Evolutionary conservation across 768 basidiomycete genomes (phyloP).

Genomic region (Phanerodontia chrysosporium): DNA sequence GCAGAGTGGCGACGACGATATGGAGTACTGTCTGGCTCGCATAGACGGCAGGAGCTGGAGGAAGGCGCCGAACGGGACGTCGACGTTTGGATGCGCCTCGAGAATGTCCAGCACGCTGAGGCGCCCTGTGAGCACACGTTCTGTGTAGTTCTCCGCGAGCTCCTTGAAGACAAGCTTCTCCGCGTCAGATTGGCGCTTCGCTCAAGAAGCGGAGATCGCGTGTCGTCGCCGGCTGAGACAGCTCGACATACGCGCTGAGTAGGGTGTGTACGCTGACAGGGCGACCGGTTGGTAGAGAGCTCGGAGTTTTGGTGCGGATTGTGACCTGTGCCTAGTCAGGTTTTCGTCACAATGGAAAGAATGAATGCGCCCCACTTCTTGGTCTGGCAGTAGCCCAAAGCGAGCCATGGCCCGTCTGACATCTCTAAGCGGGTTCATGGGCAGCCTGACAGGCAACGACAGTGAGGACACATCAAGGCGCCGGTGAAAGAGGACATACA

Average conservation of each 20-base stretch:
- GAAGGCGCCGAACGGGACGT: conserved; percentile 36
- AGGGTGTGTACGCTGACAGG: conserved; percentile 34
- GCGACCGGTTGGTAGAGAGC: conserved; percentile 35
- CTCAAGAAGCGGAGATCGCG: conserved; percentile 30
- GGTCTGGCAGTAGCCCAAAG: conserved; percentile 34
- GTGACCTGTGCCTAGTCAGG: conserved; percentile 25
- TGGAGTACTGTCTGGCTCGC: conserved; percentile 49
- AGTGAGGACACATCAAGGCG: neutral
- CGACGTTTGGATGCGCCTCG: conserved; percentile 32
- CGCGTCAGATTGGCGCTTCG: no score
- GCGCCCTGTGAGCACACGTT: conserved; percentile 33
- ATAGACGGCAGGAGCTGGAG: conserved; percentile 41
- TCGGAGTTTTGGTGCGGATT: conserved; percentile 34
- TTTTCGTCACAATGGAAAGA: neutral
- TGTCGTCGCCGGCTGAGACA: conserved; percentile 42
- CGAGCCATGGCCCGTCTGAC: conserved; percentile 35
- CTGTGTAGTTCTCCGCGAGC: conserved; percentile 30
- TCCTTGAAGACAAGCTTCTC: no score
- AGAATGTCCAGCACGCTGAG: conserved; percentile 41
- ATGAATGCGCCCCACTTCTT: conserved; percentile 26
- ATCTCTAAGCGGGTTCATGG: conserved; percentile 35
- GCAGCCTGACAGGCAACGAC: conserved; percentile 25
- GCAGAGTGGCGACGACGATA: conserved; percentile 46
- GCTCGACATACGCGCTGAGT: conserved; percentile 42
- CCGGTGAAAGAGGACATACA: conserved; percentile 24